Conservation (phyloP, 352 stramenopile genomes). For the Elongisporangium senticosum region DNA sequence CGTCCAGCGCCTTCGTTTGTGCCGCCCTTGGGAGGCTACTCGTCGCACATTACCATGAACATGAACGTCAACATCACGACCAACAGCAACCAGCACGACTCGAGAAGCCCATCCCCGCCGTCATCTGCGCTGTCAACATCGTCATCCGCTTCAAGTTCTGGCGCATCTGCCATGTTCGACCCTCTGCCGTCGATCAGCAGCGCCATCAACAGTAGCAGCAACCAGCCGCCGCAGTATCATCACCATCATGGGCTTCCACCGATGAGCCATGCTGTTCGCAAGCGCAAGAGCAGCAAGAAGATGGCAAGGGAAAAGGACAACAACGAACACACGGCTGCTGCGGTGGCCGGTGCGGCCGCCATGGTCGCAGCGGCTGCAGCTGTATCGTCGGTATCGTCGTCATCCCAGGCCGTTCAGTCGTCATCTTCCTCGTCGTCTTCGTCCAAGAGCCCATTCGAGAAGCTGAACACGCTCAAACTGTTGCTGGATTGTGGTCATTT, state of each 20-base stretch:
- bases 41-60: constrained; percentile 11
- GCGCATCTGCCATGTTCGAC: background rate
- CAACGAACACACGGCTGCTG: background rate
- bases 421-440: background rate
- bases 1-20: background rate
- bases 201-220: background rate
- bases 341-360: background rate
- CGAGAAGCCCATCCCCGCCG: background rate
- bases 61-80: constrained; percentile 5
- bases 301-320: background rate
- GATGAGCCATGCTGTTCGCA: background rate
- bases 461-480: constrained; percentile 82
- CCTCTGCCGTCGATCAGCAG: constrained; percentile 2
- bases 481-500: constrained; percentile 74
- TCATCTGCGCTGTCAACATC: background rate
- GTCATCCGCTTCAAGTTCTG: constrained; percentile 2
- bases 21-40: constrained; percentile 1
- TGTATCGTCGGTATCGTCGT: background rate
- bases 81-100: background rate
- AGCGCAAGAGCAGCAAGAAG: background rate
- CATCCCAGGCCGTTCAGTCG: background rate
- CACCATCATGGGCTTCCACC: background rate
- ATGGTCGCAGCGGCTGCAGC: background rate
- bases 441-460: constrained; percentile 60
- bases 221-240: background rate